A percentile compares a stretch with the other conserved stretches of the same genome.
phyloP scores from a whole-genome alignment of 371 early-diverging fungal species.

The Mucor sp. region DNA sequence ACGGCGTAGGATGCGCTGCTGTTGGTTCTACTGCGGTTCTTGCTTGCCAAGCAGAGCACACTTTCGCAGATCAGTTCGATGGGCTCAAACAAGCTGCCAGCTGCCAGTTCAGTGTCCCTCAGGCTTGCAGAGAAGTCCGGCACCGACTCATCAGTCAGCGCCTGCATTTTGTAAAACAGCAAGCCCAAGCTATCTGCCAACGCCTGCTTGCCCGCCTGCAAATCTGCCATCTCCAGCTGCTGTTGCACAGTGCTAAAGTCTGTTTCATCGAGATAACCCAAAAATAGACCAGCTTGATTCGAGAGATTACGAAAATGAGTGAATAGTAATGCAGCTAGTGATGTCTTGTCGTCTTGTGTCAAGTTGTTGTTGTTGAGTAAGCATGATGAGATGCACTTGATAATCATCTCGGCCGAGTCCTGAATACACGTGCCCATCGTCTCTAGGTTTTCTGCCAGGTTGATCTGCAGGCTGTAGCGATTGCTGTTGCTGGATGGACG shows the following conservation, averaged over 20 bases:
- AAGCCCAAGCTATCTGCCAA: slow-evolving; percentile 66
- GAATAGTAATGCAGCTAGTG: slow-evolving; percentile 45
- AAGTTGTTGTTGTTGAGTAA: not conserved
- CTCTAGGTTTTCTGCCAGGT: slow-evolving; percentile 25
- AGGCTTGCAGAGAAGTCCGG: not conserved
- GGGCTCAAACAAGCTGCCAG: slow-evolving; percentile 19
- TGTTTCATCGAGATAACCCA: slow-evolving; percentile 34
- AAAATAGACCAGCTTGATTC: slow-evolving; percentile 34
- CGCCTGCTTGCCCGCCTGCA: slow-evolving; percentile 17
- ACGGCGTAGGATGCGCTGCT: slow-evolving; percentile 15
- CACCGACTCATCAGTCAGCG: slow-evolving; percentile 43
- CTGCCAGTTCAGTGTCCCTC: slow-evolving; percentile 20
- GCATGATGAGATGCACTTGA: slow-evolving; percentile 15
- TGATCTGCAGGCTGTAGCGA: slow-evolving; percentile 19
- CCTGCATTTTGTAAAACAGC: slow-evolving; percentile 63
- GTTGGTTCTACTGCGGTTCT: slow-evolving; percentile 11
- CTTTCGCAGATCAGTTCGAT: slow-evolving; percentile 23
- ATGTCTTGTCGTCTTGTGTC: slow-evolving; percentile 2
- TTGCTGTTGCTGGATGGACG: not conserved
- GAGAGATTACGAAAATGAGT: slow-evolving; percentile 50
- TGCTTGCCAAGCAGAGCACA: slow-evolving; percentile 16
- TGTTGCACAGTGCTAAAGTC: slow-evolving; percentile 17
- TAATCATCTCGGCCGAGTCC: slow-evolving; percentile 32
- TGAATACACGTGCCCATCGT: slow-evolving; percentile 28
- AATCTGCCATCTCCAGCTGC: slow-evolving; percentile 8